Evolutionary conservation across 2,329 filamentous ascomycete species (phyloP), one percentile per base, ranked within the genome.

Genomic region (Clonostachys solani): DNA sequence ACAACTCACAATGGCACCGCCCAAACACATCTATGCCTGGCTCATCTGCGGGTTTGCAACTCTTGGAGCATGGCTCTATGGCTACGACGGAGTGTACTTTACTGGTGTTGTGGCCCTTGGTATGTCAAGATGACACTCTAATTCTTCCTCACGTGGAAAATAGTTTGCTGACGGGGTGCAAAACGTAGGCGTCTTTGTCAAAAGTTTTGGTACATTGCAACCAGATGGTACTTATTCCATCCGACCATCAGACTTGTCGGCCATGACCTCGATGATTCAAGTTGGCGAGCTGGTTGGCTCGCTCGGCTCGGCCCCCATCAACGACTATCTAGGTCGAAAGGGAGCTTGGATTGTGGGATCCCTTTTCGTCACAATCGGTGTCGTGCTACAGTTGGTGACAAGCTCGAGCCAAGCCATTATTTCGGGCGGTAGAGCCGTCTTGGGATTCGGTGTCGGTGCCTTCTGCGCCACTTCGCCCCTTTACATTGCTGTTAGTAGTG

Each of bases 241-340:
- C 38, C 49, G 53, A 2, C 52, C 64, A 3, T 47, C 46, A 9
- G 7, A 33, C 8, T 16, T 47, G 29, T 43, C 61, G 17, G 46
- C 61, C 53, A 67, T 63, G 61, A 63, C 62, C 15, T 66, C 64
- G 46, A 62, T 66, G 55, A 69, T 69, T 52, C 64, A 69, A 47
- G 58, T 69, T 17, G 66, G 65, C 43, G 66, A 69, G 46, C 52
- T 69, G 19, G 52, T 63, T 19, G 66, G 65, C 12, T 65, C 66
- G 5, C 48, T 69, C 6, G 19, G 49, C 2, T 59, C 66, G 6
- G 64, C 66, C 4, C 66, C 64, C 6, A 46, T 69, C 16, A 68
- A 69, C 50, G 65, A 68, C 33, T 36, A 45, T 0, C 46, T 60
- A 42, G 64, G 64, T 43, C 59, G 64, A 34, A 67, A 66, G 48